Conservation (phyloP, 2,329 filamentous ascomycete genomes). For the Herpotrichia juniperi region DNA sequence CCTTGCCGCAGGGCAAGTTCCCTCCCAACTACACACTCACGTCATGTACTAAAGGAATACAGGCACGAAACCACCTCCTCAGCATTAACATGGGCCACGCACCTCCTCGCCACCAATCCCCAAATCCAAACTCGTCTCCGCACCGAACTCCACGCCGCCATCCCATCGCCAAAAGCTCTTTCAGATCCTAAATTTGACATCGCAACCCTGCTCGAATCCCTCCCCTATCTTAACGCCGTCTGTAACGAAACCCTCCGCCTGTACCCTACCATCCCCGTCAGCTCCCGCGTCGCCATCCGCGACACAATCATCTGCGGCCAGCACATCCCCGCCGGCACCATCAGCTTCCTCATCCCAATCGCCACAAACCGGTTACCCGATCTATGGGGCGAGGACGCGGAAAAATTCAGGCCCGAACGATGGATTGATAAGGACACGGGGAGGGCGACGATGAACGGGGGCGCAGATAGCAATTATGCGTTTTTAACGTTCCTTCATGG, state of each 20-base stretch:
- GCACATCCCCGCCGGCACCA: conserved; percentile 47
- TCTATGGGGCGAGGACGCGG: conserved; percentile 51
- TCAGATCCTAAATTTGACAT: conserved; percentile 28
- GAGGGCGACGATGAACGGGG: conserved; percentile 48
- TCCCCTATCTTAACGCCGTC: conserved; percentile 54
- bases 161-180: conserved; percentile 54
- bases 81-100: conserved; percentile 76
- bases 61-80: conserved; percentile 78
- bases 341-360: conserved; percentile 47
- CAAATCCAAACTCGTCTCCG: conserved; percentile 71
- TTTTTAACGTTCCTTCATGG: conserved; percentile 53
- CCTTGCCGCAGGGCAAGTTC: conserved; percentile 58
- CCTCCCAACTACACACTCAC: not conserved
- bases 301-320: conserved; percentile 41
- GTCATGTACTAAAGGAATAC: not conserved
- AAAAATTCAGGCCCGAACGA: conserved; percentile 51
- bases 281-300: conserved; percentile 36
- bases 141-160: conserved; percentile 66
- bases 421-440: conserved; percentile 50
- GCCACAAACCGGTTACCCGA: conserved; percentile 50
- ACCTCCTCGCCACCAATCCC: conserved; percentile 70
- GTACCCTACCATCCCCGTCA: conserved; percentile 46
- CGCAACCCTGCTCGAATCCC: conserved; percentile 48
- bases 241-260: conserved; percentile 51
- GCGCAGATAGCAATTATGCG: conserved; percentile 46